Percentiles rank a stretch among this genome's conserved stretches.
These are phyloP conservation scores for Rhodotorula sp. DNA, from an alignment of 1,284 basidiomycete genomes.

Conservation along the genomic window DNA sequence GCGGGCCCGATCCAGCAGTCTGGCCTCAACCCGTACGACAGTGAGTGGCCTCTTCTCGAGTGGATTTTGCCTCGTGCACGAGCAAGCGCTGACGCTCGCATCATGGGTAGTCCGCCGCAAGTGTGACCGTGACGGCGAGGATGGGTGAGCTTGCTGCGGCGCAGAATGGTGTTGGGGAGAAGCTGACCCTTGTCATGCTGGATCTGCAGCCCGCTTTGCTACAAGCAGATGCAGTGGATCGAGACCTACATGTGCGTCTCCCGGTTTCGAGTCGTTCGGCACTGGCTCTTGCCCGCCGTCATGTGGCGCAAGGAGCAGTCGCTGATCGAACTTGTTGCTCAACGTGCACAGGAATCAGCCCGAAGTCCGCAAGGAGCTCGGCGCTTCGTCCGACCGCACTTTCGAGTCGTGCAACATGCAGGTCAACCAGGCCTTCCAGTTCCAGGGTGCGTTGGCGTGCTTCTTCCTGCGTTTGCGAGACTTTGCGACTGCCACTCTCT, in stretches of 20 bases:
- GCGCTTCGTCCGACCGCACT: conserved; percentile 58
- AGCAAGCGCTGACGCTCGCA: no score
- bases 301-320: no score
- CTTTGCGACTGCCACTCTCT: no score
- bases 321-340: no score
- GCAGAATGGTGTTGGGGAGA: background rate
- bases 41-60: no score
- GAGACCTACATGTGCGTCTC: conserved; percentile 62
- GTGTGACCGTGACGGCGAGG: conserved; percentile 66
- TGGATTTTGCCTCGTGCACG: no score
- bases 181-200: background rate
- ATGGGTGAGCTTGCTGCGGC: conserved; percentile 46
- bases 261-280: no score
- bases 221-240: conserved; percentile 74
- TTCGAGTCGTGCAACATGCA: conserved; percentile 62
- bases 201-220: conserved; percentile 58
- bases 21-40: conserved; percentile 56
- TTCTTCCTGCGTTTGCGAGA: no score
- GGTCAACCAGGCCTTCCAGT: conserved; percentile 49
- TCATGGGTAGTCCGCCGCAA: conserved; percentile 57
- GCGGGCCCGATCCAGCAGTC: conserved; percentile 60
- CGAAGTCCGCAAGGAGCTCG: conserved; percentile 69
- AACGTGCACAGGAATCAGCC: conserved; percentile 15
- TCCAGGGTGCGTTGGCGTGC: conserved; percentile 20
- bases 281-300: no score